Conservation (phyloP, 371 early-diverging fungal genomes). For the Gilbertella persicaria region DNA sequence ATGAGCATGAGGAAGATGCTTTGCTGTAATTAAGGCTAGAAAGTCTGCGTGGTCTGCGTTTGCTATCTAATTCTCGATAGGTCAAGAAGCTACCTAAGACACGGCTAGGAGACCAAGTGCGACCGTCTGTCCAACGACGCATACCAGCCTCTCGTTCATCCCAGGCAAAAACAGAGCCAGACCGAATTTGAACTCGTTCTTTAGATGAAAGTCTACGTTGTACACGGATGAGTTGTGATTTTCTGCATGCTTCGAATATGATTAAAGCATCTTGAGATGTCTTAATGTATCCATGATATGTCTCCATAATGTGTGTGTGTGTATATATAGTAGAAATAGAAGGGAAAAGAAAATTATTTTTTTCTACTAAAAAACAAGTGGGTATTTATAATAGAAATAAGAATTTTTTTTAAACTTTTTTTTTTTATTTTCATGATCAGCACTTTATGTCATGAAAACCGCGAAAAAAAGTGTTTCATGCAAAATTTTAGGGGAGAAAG, state of each 20-base stretch:
- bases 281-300: constrained; percentile 68
- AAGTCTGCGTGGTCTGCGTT: constrained; percentile 43
- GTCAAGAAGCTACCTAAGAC: constrained; percentile 75
- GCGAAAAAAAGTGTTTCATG: constrained; percentile 28
- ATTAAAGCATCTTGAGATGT: constrained; percentile 81
- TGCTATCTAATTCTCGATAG: constrained; percentile 73
- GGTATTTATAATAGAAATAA: not conserved
- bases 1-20: constrained; percentile 47
- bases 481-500: constrained; percentile 18
- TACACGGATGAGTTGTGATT: constrained; percentile 65
- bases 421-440: constrained; percentile 31
- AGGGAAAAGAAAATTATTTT: constrained; percentile 5
- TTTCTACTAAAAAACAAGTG: constrained; percentile 1
- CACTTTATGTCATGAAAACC: constrained; percentile 31
- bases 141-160: constrained; percentile 86
- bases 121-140: constrained; percentile 90
- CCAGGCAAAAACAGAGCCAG: constrained; percentile 87
- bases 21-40: constrained; percentile 28
- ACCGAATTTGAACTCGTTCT: constrained; percentile 62
- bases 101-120: constrained; percentile 85
- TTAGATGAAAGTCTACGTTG: constrained; percentile 73
- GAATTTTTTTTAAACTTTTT: constrained; percentile 28
- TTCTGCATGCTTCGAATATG: constrained; percentile 83
- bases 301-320: constrained; percentile 33
- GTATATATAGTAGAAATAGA: not conserved